Evolutionary conservation across 495 filamentous ascomycete species (phyloP).

Genomic region (Podospora bellae-mahoneyi): DNA sequence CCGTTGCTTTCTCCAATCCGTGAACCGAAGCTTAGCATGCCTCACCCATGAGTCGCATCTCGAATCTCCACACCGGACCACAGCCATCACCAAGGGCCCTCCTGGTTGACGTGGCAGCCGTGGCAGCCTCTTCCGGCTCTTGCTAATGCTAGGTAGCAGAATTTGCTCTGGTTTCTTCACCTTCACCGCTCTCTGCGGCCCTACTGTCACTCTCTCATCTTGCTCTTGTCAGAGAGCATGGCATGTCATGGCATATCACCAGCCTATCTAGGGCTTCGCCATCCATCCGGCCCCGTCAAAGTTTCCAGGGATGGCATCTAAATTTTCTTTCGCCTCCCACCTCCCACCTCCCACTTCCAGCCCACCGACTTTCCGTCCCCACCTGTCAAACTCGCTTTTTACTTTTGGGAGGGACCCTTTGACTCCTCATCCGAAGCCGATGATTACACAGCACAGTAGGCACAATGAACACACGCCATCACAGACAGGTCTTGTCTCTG

Average conservation of each 20-base stretch:
- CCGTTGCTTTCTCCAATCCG: background rate
- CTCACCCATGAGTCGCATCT: conserved; percentile 8
- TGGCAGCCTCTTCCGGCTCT: conserved; percentile 1
- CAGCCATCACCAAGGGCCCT: background rate
- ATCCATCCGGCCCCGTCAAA: conserved; percentile 17
- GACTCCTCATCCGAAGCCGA: conserved; percentile 6
- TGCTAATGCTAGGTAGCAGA: background rate
- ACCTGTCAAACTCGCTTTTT: conserved; percentile 11
- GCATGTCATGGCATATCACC: background rate
- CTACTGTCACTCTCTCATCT: background rate
- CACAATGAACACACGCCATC: background rate
- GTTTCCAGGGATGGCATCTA: conserved; percentile 14
- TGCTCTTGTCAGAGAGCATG: background rate
- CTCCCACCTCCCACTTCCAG: background rate
- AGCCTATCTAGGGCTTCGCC: conserved; percentile 7
- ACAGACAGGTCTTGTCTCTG: background rate
- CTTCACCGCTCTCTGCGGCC: background rate
- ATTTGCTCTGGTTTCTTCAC: conserved; percentile 3
- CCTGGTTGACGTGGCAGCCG: conserved; percentile 6
- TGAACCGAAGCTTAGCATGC: background rate
- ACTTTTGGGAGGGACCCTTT: background rate
- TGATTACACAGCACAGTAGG: background rate
- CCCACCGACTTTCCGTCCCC: conserved; percentile 4
- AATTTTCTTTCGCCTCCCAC: conserved; percentile 19
- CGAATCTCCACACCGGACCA: background rate